Evolutionary conservation across 2,329 filamentous ascomycete species (phyloP).

Genomic region (Byssothecium circinans): DNA sequence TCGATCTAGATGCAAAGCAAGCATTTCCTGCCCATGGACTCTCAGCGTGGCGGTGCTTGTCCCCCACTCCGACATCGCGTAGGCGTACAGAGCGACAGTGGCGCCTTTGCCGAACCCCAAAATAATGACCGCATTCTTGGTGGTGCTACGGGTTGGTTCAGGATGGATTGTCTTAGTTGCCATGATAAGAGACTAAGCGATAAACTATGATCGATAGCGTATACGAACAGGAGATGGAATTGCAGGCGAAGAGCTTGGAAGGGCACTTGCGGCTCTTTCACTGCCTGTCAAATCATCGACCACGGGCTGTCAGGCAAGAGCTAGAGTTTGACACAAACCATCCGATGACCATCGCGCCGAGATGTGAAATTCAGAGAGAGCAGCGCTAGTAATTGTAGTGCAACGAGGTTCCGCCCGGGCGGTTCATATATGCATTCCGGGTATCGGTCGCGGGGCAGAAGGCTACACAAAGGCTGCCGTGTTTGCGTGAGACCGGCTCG

Average conservation of each 20-base stretch:
- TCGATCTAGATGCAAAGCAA: constrained; percentile 24
- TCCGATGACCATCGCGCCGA: constrained; percentile 14
- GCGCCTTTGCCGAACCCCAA: too few relatives aligned
- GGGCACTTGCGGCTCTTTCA: constrained; percentile 7
- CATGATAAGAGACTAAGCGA: too few relatives aligned
- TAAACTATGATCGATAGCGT: too few relatives aligned
- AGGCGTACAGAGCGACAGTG: too few relatives aligned
- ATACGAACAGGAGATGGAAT: constrained; percentile 3
- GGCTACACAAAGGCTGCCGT: constrained; percentile 32
- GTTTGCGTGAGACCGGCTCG: constrained; percentile 31
- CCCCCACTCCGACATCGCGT: constrained; percentile 16
- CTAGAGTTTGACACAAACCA: constrained; percentile 19
- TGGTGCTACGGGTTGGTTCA: constrained; percentile 24
- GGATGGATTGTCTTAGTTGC: constrained; percentile 31
- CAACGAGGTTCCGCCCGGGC: too few relatives aligned
- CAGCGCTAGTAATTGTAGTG: too few relatives aligned
- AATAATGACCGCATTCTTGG: too few relatives aligned
- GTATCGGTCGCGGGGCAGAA: constrained; percentile 27
- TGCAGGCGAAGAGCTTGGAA: constrained; percentile 7
- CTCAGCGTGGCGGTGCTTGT: constrained; percentile 24
- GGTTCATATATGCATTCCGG: too few relatives aligned
- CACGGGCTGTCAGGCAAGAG: too few relatives aligned
- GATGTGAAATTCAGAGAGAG: constrained; percentile 13
- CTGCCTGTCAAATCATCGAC: constrained; percentile 18
- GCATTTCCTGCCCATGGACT: constrained; percentile 15